Evolutionary conservation across 352 stramenopile species (phyloP).

Genomic region (Phytophthora constricta): DNA sequence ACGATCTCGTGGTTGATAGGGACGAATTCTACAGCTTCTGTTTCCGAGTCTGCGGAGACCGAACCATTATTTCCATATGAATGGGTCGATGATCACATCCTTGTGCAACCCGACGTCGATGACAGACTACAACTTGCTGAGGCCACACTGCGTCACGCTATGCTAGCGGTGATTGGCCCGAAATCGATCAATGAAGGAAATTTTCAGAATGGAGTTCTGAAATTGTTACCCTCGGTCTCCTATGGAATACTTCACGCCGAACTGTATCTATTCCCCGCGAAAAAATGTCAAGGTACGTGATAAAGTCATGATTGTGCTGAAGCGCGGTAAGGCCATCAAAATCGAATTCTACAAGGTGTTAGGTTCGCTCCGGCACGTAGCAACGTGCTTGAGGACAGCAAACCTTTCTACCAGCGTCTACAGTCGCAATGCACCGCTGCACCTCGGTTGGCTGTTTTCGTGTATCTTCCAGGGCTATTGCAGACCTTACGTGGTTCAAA

Average conservation of each 20-base stretch:
- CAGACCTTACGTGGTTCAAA: constrained; percentile 1
- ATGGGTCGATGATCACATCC: constrained; percentile 44
- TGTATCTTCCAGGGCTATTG: neutral
- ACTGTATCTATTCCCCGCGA: constrained; percentile 27
- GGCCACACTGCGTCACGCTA: constrained; percentile 17
- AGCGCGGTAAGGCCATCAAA: neutral
- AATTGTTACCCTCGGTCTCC: constrained; percentile 18
- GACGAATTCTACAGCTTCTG: constrained; percentile 12
- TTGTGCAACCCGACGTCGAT: constrained; percentile 21
- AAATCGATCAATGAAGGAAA: constrained; percentile 38
- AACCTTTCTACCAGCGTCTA: constrained; percentile 30
- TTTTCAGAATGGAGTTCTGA: constrained; percentile 21
- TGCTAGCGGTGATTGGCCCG: constrained; percentile 30
- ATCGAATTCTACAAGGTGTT: constrained; percentile 26
- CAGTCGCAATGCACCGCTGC: neutral
- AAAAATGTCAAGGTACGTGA: constrained; percentile 18
- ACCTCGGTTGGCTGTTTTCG: constrained; percentile 2
- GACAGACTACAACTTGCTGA: constrained; percentile 16
- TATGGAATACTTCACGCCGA: constrained; percentile 14
- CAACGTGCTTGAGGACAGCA: constrained; percentile 19
- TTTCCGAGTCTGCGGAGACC: neutral
- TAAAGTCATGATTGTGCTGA: constrained; percentile 4
- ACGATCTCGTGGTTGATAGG: constrained; percentile 21
- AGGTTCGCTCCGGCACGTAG: constrained; percentile 30
- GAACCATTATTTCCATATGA: constrained; percentile 37